phyloP scores from a whole-genome alignment of 2,329 filamentous ascomycete species.

The Talaromyces sp. region DNA sequence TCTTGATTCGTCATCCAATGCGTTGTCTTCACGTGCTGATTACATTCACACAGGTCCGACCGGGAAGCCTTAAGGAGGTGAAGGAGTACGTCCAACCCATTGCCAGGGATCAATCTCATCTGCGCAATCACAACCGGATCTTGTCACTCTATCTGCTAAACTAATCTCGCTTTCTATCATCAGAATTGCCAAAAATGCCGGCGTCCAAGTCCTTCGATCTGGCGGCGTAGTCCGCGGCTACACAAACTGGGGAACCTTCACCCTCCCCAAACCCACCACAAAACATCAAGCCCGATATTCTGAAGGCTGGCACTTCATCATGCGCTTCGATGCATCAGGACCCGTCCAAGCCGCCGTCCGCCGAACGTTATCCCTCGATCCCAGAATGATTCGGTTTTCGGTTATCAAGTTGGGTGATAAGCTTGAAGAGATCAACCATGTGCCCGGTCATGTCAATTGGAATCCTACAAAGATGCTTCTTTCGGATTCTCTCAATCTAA shows the following conservation, averaged over 20 bases:
- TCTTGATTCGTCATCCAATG: neutral
- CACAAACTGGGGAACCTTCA: slow-evolving; percentile 91
- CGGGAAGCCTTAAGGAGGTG: slow-evolving; percentile 82
- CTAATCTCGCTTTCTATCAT: neutral
- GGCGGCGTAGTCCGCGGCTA: slow-evolving; percentile 88
- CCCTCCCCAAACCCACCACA: slow-evolving; percentile 71
- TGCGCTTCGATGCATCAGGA: slow-evolving; percentile 84
- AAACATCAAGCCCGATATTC: slow-evolving; percentile 79
- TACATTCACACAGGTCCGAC: slow-evolving; percentile 65
- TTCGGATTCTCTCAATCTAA: slow-evolving; percentile 4
- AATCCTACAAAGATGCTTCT: slow-evolving; percentile 21
- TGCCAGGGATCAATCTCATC: slow-evolving; percentile 7
- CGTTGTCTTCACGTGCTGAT: slow-evolving; percentile 9
- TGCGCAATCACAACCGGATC: slow-evolving; percentile 5
- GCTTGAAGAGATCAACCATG: slow-evolving; percentile 56
- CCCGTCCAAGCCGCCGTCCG: slow-evolving; percentile 69
- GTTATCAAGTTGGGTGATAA: slow-evolving; percentile 78
- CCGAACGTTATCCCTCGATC: slow-evolving; percentile 74
- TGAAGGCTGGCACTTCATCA: slow-evolving; percentile 91
- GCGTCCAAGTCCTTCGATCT: slow-evolving; percentile 72
- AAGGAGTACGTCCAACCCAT: slow-evolving; percentile 67
- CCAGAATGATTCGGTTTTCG: slow-evolving; percentile 79
- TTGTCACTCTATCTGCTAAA: too few species aligned
- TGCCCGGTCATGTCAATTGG: slow-evolving; percentile 53
- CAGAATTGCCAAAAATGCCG: slow-evolving; percentile 83